These are phyloP conservation scores for Xylaria sp. DNA, from an alignment of 2,329 filamentous ascomycete species.

Conservation along the genomic window DNA sequence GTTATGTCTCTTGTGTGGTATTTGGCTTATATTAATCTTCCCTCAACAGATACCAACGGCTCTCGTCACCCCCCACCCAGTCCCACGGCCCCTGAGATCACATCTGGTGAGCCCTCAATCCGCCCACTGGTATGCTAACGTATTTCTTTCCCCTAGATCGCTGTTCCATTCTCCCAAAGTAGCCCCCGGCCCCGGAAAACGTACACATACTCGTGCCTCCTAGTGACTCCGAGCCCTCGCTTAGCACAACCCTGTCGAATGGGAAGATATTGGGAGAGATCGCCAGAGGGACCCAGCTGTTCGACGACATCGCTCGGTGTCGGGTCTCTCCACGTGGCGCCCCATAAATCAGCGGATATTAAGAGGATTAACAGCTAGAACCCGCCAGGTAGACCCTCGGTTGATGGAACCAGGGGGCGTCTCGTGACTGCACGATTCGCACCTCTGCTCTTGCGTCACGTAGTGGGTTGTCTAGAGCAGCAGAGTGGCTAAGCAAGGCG, in stretches of 20 bases:
- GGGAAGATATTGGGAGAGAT: slow-evolving; percentile 24
- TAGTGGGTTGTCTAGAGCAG: slow-evolving; percentile 12
- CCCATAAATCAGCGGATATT: slow-evolving; percentile 19
- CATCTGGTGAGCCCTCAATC: not conserved
- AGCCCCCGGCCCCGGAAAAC: slow-evolving; percentile 21
- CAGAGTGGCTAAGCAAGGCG: slow-evolving; percentile 16
- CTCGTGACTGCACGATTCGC: slow-evolving; percentile 10
- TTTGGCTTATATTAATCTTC: not conserved
- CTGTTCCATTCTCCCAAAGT: not conserved
- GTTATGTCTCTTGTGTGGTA: no score
- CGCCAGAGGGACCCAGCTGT: slow-evolving; percentile 8
- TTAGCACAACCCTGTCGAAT: slow-evolving; percentile 23
- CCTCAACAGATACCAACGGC: not conserved
- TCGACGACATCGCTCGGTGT: slow-evolving; percentile 5
- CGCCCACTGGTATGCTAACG: not conserved
- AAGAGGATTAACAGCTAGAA: slow-evolving; percentile 27
- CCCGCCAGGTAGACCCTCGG: slow-evolving; percentile 11
- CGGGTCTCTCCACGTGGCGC: not conserved
- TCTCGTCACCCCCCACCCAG: not conserved
- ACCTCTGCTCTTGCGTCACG: slow-evolving; percentile 11
- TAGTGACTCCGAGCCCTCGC: slow-evolving; percentile 18
- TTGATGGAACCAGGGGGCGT: slow-evolving; percentile 1
- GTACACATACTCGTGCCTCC: slow-evolving; percentile 23
- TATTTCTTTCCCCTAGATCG: not conserved
- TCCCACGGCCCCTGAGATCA: not conserved